A percentile compares a stretch with the other conserved stretches of the same genome.
These are phyloP conservation scores for Calocera cornea DNA, from an alignment of 768 basidiomycete species.

Conservation along the genomic window DNA sequence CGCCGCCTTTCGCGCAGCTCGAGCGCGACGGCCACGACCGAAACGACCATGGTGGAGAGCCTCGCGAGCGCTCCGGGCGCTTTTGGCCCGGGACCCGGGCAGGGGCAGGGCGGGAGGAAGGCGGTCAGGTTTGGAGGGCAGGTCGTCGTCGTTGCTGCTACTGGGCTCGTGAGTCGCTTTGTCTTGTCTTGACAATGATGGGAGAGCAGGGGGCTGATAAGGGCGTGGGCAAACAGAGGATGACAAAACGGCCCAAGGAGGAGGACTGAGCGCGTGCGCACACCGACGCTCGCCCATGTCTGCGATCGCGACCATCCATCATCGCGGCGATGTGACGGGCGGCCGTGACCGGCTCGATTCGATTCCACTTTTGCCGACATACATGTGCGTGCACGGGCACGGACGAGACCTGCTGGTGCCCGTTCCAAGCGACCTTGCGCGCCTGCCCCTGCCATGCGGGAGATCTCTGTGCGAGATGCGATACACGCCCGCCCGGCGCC, in stretches of 20 bases:
- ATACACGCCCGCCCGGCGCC: no score
- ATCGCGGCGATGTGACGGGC: no score
- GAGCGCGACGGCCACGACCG: not conserved
- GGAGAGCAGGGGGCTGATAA: not conserved
- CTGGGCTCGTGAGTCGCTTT: not conserved
- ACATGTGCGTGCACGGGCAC: no score
- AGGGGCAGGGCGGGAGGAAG: not conserved
- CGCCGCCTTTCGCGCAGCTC: not conserved
- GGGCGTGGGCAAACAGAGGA: not conserved
- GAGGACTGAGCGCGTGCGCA: not conserved
- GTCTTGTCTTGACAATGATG: not conserved
- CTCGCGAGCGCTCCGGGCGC: not conserved
- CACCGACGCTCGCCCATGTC: no score
- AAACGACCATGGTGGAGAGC: not conserved
- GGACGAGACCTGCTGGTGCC: no score
- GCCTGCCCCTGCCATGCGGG: no score
- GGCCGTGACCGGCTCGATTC: no score
- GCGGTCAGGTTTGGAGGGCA: not conserved
- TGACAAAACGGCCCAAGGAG: not conserved
- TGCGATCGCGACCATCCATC: no score
- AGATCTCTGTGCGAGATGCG: no score
- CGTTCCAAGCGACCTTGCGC: no score
- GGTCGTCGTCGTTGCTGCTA: not conserved
- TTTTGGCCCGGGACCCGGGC: not conserved
- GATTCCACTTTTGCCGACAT: no score